These are phyloP conservation scores for Pythium myriotylum DNA, from an alignment of 352 stramenopile species.

Conservation along the genomic window DNA sequence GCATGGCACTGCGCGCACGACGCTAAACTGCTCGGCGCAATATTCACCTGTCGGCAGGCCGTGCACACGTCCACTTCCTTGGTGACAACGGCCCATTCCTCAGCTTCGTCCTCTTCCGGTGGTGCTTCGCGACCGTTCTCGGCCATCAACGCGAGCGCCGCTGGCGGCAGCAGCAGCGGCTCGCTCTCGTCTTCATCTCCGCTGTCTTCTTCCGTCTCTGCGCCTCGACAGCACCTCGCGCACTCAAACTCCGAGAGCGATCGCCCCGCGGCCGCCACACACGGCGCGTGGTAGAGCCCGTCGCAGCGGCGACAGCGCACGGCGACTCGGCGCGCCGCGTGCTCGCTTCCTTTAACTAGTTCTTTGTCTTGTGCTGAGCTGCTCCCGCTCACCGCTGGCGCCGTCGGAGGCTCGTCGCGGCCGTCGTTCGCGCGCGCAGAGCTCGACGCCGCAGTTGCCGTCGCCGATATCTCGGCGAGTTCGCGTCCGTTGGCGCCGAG, in stretches of 20 bases:
- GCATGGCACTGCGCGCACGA: slow-evolving; percentile 39
- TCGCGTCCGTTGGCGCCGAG: slow-evolving; percentile 12
- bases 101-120: not conserved
- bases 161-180: slow-evolving; percentile 42
- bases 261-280: not conserved
- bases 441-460: not conserved
- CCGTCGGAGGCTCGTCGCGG: not conserved
- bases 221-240: slow-evolving; percentile 7
- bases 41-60: slow-evolving; percentile 57
- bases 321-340: not conserved
- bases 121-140: slow-evolving; percentile 3
- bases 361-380: not conserved
- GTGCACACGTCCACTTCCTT: slow-evolving; percentile 54
- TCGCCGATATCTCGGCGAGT: slow-evolving; percentile 2
- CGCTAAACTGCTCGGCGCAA: slow-evolving; percentile 34
- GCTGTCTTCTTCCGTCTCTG: not conserved
- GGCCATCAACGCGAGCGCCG: slow-evolving; percentile 23
- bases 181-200: not conserved
- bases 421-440: not conserved
- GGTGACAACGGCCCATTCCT: slow-evolving; percentile 41
- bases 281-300: slow-evolving; percentile 28
- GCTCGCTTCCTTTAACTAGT: not conserved
- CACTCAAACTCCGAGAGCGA: slow-evolving; percentile 8
- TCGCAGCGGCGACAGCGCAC: slow-evolving; percentile 29
- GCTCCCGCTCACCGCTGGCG: not conserved